These are phyloP conservation scores for Ophiognomonia clavigignenti-juglandacearum DNA, from an alignment of 2,329 filamentous ascomycete genomes.

Conservation along the genomic window DNA sequence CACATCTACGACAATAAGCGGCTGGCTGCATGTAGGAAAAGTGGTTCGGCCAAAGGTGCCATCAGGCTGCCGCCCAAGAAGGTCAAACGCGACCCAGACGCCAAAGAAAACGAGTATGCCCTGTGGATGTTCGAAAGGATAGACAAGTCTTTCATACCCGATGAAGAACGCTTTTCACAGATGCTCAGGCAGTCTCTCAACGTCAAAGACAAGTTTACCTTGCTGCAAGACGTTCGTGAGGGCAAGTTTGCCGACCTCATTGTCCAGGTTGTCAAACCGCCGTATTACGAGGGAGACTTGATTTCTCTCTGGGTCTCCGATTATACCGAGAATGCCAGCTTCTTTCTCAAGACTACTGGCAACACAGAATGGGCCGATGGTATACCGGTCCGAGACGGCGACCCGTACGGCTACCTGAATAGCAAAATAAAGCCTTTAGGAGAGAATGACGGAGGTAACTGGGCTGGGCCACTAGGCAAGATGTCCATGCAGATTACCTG, in stretches of 20 bases:
- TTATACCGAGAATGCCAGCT: constrained; percentile 66
- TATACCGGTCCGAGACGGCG: constrained; percentile 37
- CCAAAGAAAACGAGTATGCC: constrained; percentile 39
- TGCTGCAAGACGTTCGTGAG: constrained; percentile 58
- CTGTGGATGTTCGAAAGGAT: constrained; percentile 41
- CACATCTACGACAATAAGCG: constrained; percentile 33
- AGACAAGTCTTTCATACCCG: constrained; percentile 39
- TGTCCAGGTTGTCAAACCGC: constrained; percentile 60
- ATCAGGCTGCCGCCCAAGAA: constrained; percentile 18
- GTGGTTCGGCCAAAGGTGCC: constrained; percentile 20
- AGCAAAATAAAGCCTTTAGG: constrained; percentile 21
- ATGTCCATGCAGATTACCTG: constrained; percentile 66
- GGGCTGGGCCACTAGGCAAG: constrained; percentile 71
- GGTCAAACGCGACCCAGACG: constrained; percentile 16
- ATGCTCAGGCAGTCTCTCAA: constrained; percentile 35
- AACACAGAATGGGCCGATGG: constrained; percentile 24
- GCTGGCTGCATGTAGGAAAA: neutral
- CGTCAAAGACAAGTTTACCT: constrained; percentile 51
- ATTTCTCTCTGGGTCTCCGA: constrained; percentile 72
- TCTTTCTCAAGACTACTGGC: constrained; percentile 48
- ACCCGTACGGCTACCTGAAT: constrained; percentile 50
- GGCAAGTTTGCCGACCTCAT: constrained; percentile 62
- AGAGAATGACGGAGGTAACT: constrained; percentile 32
- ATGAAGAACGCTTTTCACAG: constrained; percentile 35
- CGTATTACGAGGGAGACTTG: constrained; percentile 38